Base-by-base conservation (phyloP, 176 grass and related monocot genomes). In the Raddia distichophylla region DNA sequence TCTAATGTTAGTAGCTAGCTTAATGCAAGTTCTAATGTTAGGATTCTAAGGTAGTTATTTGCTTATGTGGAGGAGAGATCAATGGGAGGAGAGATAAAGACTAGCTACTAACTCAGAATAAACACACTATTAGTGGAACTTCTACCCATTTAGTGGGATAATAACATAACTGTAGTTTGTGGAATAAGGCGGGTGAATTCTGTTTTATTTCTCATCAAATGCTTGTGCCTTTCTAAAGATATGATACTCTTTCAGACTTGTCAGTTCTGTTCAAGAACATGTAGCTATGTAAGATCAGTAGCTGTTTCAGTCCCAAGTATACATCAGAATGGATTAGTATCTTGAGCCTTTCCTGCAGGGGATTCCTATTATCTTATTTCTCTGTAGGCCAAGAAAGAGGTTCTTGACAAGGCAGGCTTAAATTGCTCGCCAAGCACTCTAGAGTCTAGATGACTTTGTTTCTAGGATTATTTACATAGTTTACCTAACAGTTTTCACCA, bases 311-410 rank as follows among this genome's bases (percentile, higher is more conserved):
- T 67, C 57, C 67, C 22, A 77, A 47, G 35, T 78, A 65, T 67
- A 33, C 33, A 66, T 67, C 33, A 42, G 50, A 49, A 47, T 37
- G 22, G 48, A 14, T 43, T 43, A 85, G 5, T 78, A 50, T 76
- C 34, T 44, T 10, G 9, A 82, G 72, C 77, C 32, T 52, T 76
- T 81, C 35, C 35, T 89, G 53, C 91, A 99, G 96, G 96, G 93
- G 48, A 92, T 99, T 71, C 81, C 89, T 49, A 80, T 88, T 74
- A 87, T 74, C 80, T 64, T 87, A 44, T 78, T 67, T 91, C 44
- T 65, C 35, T 86, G 73, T 83, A 98, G 96, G 91, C 95, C 78
- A 95, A 91, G 85, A 95, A 93, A 64, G 87, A 93, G 55, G 45
- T 99, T 65, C 82, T 95, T 82, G 87, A 93, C 78, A 93, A 83